These are phyloP conservation scores for Mycena galopus DNA, from an alignment of 768 basidiomycete species.

Conservation along the genomic window DNA sequence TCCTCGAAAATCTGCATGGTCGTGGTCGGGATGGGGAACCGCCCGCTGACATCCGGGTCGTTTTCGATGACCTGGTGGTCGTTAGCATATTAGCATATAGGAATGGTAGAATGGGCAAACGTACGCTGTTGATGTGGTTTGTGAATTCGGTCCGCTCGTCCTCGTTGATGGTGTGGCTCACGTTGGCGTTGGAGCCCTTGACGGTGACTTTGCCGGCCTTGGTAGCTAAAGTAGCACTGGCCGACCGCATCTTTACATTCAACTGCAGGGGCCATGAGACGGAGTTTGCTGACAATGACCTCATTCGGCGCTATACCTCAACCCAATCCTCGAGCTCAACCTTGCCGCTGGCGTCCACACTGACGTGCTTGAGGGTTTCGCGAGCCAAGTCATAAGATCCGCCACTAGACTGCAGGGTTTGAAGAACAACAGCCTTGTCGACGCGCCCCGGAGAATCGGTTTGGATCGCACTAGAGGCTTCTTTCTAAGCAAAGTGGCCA, in stretches of 20 bases:
- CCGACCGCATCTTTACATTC: constrained; percentile 80
- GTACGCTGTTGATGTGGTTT: constrained; percentile 95
- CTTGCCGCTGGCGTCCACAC: constrained; percentile 94
- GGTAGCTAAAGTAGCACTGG: constrained; percentile 58
- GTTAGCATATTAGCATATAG: neutral
- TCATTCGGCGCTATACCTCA: constrained; percentile 70
- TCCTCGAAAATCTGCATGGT: constrained; percentile 99
- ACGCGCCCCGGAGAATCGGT: constrained; percentile 88
- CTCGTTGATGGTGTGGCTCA: constrained; percentile 97
- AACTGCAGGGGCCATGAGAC: constrained; percentile 59
- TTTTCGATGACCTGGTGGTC: constrained; percentile 88
- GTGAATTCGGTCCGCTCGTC: constrained; percentile 97
- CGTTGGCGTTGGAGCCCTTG: constrained; percentile 94
- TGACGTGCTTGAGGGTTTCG: constrained; percentile 93
- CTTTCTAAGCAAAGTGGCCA: constrained; percentile 26
- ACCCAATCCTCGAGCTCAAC: constrained; percentile 99
- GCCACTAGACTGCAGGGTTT: constrained; percentile 81
- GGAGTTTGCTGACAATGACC: constrained; percentile 41
- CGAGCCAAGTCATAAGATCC: constrained; percentile 92
- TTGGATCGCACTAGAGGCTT: constrained; percentile 72
- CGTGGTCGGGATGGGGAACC: constrained; percentile 93
- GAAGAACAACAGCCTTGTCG: constrained; percentile 85
- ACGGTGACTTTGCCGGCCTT: constrained; percentile 94
- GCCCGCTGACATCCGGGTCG: constrained; percentile 84
- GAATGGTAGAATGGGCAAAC: constrained; percentile 43